Conservation (phyloP, 2,329 filamentous ascomycete species). For the Talaromyces sp. region DNA sequence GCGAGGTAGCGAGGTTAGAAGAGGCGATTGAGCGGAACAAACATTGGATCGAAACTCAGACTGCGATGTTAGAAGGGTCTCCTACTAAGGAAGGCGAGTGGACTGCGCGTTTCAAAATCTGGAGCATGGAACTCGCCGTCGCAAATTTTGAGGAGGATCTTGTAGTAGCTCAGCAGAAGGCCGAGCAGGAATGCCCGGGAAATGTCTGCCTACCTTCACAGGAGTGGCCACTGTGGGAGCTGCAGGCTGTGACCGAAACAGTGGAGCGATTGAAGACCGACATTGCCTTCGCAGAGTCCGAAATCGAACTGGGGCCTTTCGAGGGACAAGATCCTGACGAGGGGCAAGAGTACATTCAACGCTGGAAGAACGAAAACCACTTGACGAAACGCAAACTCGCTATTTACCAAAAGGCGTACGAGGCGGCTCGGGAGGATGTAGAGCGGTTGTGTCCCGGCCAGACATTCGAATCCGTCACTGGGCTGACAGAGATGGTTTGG, state of each 20-base stretch:
- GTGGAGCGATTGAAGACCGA: neutral
- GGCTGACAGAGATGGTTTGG: neutral
- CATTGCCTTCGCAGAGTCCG: neutral
- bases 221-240: neutral
- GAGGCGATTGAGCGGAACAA: neutral
- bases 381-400: neutral
- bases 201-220: neutral
- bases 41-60: neutral
- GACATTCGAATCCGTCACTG: neutral
- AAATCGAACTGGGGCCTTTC: too few species aligned
- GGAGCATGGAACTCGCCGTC: neutral
- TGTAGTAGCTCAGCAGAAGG: neutral
- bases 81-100: neutral
- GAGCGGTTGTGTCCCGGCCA: neutral
- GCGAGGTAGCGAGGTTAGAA: neutral
- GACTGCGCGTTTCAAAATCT: neutral
- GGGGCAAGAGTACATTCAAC: neutral
- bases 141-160: neutral
- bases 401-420: neutral
- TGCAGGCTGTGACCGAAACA: neutral
- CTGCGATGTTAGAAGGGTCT: too few species aligned
- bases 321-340: neutral
- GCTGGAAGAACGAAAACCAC: neutral
- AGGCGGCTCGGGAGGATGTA: neutral
- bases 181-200: neutral